Percentiles rank a stretch among this genome's conserved stretches.
Evolutionary conservation across 2,329 filamentous ascomycete species (phyloP).

Genomic region (Ophiostoma sp.): DNA sequence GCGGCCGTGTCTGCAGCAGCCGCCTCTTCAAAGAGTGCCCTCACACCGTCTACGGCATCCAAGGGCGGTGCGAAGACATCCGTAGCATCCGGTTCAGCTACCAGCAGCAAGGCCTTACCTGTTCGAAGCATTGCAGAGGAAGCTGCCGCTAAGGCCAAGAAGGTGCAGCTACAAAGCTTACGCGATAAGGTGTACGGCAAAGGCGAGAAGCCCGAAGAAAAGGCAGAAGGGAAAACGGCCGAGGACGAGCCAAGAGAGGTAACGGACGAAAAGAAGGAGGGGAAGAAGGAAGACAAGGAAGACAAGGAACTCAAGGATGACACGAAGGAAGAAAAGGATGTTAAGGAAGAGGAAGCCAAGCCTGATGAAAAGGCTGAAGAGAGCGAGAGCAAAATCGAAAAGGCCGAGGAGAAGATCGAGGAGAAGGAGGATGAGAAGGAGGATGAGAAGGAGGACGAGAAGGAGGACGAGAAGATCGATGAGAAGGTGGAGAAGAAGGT

Average conservation of each 20-base stretch:
- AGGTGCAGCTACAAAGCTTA: slow-evolving; percentile 49
- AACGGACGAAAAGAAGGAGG: background rate
- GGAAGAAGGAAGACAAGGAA: slow-evolving; percentile 1
- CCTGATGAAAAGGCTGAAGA: slow-evolving; percentile 14
- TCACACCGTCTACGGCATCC: slow-evolving; percentile 23
- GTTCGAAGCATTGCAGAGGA: slow-evolving; percentile 58
- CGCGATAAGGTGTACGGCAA: slow-evolving; percentile 52
- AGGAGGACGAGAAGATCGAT: slow-evolving; percentile 5
- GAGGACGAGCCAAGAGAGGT: background rate
- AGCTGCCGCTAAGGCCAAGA: slow-evolving; percentile 58
- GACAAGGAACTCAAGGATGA: slow-evolving; percentile 14
- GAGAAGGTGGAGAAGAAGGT: background rate
- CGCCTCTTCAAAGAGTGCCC: background rate
- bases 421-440: slow-evolving; percentile 14
- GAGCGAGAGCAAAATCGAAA: too few relatives aligned
- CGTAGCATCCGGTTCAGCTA: slow-evolving; percentile 15
- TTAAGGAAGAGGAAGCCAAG: slow-evolving; percentile 10
- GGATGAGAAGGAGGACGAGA: background rate
- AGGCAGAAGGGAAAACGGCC: slow-evolving; percentile 20
- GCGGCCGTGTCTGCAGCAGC: slow-evolving; percentile 9
- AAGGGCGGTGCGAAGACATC: slow-evolving; percentile 29
- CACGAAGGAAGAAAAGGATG: background rate
- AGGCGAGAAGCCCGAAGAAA: slow-evolving; percentile 21
- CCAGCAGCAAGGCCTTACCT: slow-evolving; percentile 35
- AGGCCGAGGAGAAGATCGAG: slow-evolving; percentile 12